Base-by-base conservation (phyloP, 1,139 yeast species). In the Yarrowia galli region DNA sequence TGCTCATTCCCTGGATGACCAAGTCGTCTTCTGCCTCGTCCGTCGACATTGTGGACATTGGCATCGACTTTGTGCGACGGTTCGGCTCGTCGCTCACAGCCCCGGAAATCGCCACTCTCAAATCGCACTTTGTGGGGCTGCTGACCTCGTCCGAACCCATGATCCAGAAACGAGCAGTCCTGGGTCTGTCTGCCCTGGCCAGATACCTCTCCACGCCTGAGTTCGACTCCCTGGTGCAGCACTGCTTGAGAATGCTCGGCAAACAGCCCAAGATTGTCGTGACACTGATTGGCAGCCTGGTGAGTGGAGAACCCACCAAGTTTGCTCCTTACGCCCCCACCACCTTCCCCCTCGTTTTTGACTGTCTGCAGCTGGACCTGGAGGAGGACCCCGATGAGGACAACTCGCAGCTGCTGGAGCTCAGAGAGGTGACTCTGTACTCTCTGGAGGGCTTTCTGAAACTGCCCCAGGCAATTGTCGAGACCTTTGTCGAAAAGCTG, bases 41-140 rank as follows among this genome's bases (percentile, higher is more conserved):
- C 0, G 81, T 88, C 56, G 95, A 89, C 72, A 80, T 84, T 46
- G 83, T 89, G 72, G 96, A 90, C 74, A 83, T 89, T 8, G 77
- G 89, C 65, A 81, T 84, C 36, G 92, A 89, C 72, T 74, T 89
- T 51, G 78, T 88, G 64, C 83, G 82, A 69, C 81, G 83, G 68
- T 79, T 87, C 69, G 92, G 92, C 1, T 75, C 78, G 36, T 81
- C 80, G 13, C 80, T 91, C 60, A 73, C 80, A 0, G 71, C 75
- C 0, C 74, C 77, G 0, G 89, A 87, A 69, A 73, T 84, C 15
- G 72, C 72, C 1, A 73, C 75, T 25, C 76, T 85, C 6, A 78
- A 83, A 10, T 56, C 64, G 7, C 69, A 72, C 18, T 71, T 78
- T 43, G 67, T 73, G 23, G 68, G 67, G 6, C 71, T 75, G n/a